Percentiles rank a stretch among this genome's conserved stretches.
These are phyloP conservation scores for Cubamyces sp. DNA, from an alignment of 768 basidiomycete genomes.

Conservation along the genomic window DNA sequence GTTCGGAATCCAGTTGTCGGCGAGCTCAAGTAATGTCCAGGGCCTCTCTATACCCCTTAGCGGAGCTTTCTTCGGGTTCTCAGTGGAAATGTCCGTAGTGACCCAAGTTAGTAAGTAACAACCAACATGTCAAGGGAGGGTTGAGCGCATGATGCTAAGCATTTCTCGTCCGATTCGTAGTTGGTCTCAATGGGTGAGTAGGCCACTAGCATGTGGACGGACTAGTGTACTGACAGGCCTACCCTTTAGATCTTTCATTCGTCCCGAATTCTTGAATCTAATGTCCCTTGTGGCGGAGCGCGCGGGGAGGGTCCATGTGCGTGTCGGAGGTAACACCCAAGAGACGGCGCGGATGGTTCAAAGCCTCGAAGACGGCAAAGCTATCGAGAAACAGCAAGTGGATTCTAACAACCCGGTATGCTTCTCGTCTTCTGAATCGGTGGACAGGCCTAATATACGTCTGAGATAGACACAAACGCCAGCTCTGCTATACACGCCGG, in stretches of 20 bases:
- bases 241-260: constrained; percentile 48
- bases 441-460: constrained; percentile 30
- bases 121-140: too few relatives aligned
- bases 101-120: constrained; percentile 61
- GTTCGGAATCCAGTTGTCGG: constrained; percentile 48
- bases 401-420: constrained; percentile 45
- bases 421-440: constrained; percentile 41
- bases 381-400: constrained; percentile 54
- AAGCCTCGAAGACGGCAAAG: constrained; percentile 49
- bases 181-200: constrained; percentile 56
- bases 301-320: constrained; percentile 42
- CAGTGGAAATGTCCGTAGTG: constrained; percentile 75
- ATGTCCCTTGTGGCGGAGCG: constrained; percentile 47
- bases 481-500: constrained; percentile 51
- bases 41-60: constrained; percentile 47
- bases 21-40: constrained; percentile 22
- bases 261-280: constrained; percentile 57
- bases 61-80: constrained; percentile 74
- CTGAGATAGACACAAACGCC: constrained; percentile 54
- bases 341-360: constrained; percentile 45
- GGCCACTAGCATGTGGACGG: neutral
- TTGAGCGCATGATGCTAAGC: constrained; percentile 3
- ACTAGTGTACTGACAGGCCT: neutral
- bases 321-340: constrained; percentile 54
- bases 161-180: constrained; percentile 32